phyloP scores from a whole-genome alignment of 805 yeast genomes.

The Teunomyces cretensis region DNA sequence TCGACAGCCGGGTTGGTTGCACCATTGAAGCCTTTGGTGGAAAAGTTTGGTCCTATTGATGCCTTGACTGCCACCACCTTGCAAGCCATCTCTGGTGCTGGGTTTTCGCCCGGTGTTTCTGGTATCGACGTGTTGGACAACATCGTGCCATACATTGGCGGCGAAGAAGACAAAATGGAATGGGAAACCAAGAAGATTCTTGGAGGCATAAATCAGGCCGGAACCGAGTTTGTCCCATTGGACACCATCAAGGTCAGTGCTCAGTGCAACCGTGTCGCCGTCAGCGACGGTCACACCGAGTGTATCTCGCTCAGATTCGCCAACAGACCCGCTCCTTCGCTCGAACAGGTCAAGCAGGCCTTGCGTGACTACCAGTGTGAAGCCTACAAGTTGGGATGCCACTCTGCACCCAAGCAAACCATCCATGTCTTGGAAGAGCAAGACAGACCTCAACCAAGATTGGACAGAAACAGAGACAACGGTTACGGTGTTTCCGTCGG shows the following conservation, averaged over 20 bases:
- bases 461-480: constrained; percentile 91
- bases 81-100: constrained; percentile 98
- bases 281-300: constrained; percentile 96
- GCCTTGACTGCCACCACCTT: constrained; percentile 84
- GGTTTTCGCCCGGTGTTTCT: constrained; percentile 96
- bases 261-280: constrained; percentile 96
- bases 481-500: constrained; percentile 97
- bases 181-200: constrained; percentile 97
- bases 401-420: constrained; percentile 90
- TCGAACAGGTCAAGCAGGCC: constrained; percentile 72
- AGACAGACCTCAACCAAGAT: constrained; percentile 96
- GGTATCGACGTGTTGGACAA: constrained; percentile 94
- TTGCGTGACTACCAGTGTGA: constrained; percentile 78
- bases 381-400: constrained; percentile 75
- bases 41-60: constrained; percentile 86
- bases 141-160: constrained; percentile 89
- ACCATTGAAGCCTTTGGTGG: constrained; percentile 91
- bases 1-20: constrained; percentile 98
- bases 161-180: constrained; percentile 98
- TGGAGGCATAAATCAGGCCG: constrained; percentile 58
- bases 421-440: constrained; percentile 88
- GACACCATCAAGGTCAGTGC: constrained; percentile 86
- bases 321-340: constrained; percentile 78
- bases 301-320: constrained; percentile 86
- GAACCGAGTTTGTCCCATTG: constrained; percentile 55